Evolutionary conservation across 2,329 filamentous ascomycete genomes (phyloP), one percentile per base, ranked within the genome.

Genomic region (Sporothrix phasma): DNA sequence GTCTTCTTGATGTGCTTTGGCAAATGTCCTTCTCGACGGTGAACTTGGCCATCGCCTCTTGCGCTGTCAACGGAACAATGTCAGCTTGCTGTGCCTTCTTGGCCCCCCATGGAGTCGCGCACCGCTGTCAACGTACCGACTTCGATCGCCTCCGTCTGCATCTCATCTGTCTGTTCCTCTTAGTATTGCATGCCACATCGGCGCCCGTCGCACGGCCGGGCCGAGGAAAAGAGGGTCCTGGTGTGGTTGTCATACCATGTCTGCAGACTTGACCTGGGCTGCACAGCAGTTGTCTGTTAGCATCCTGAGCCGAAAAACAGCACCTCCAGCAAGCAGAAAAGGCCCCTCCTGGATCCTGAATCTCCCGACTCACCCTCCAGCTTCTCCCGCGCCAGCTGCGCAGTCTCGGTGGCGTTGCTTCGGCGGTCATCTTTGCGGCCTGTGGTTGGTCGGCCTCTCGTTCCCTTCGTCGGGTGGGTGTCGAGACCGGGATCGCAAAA

Each of bases 251-350:
- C 67, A 10, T 83, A 97, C 94, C 94, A 99, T 99, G 75, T 99
- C 94, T 66, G 91, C 93, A 71, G 92, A 96, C 82, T 99, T 99
- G 78, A 99, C 88, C 79, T 96, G 92, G 68, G 91, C 94, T 99
- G 73, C 69, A 71, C 56, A 66, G 41, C 39, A 24, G 22, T 31
- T n/a, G n/a, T 13, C 43, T 34, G 54, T 65, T 43, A 65, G 64
- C 64, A 61, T 22, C 17, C 5, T 6, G 2, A 19, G 22, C 1
- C n/a, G n/a, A n/a, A n/a, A n/a, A n/a, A n/a, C n/a, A n/a, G n/a
- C n/a, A 15, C 7, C 3, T 10, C 19, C 47, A 41, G 11, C 19
- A 13, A 19, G 8, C 31, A 15, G 10, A 2, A 19, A 8, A 8
- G 17, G 10, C 69, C 49, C 68, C n/a, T n/a, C n/a, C n/a, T n/a